phyloP scores from a whole-genome alignment of 257 asterid genomes.

The Jacaranda mimosifolia region DNA sequence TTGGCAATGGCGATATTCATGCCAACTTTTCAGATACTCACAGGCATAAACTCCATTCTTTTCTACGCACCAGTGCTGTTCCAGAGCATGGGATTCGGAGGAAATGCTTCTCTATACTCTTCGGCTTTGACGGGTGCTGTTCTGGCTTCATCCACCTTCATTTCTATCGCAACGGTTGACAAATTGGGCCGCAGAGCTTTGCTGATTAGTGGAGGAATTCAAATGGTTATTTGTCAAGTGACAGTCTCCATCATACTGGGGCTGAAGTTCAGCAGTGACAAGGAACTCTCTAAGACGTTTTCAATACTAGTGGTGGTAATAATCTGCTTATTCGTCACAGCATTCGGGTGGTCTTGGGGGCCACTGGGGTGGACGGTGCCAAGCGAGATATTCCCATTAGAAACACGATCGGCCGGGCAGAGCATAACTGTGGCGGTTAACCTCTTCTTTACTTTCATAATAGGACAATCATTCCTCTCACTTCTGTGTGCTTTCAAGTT shows the following conservation, averaged over 20 bases:
- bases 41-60: constrained; percentile 83
- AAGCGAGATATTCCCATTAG: constrained; percentile 89
- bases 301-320: constrained; percentile 69
- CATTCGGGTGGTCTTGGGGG: constrained; percentile 97
- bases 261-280: constrained; percentile 59
- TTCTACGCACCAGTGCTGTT: constrained; percentile 91
- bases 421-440: constrained; percentile 87
- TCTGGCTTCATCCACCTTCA: constrained; percentile 68
- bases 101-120: constrained; percentile 70
- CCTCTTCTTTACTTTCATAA: constrained; percentile 73
- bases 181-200: constrained; percentile 68
- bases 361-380: constrained; percentile 95
- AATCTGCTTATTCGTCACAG: constrained; percentile 75
- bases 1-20: constrained; percentile 76
- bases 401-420: constrained; percentile 89
- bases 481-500: constrained; percentile 79
- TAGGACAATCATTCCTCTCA: constrained; percentile 78
- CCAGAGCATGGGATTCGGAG: constrained; percentile 76
- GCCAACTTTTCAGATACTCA: constrained; percentile 86
- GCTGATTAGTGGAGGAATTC: constrained; percentile 75
- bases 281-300: constrained; percentile 63
- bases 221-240: constrained; percentile 77
- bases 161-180: constrained; percentile 79
- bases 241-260: constrained; percentile 67
- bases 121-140: constrained; percentile 89